Evolutionary conservation across 1,284 basidiomycete genomes (phyloP).

Genomic region (Naganishia sp.): DNA sequence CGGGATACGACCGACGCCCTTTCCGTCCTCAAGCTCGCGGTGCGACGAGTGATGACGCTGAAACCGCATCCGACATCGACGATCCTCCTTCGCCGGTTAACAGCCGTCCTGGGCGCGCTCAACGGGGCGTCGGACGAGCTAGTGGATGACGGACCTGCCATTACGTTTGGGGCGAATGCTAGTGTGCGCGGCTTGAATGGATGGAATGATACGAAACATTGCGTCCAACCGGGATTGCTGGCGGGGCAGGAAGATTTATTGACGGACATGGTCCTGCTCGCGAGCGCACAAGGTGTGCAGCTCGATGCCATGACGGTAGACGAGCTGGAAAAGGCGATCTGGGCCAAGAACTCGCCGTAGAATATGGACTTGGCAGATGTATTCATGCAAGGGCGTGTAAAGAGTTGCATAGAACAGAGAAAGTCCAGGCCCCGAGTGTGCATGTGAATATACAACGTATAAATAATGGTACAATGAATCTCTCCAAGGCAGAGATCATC

Average conservation of each 20-base stretch:
- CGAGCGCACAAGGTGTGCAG: slow-evolving; percentile 24
- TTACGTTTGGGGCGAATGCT: slow-evolving; percentile 59
- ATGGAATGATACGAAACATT: slow-evolving; percentile 61
- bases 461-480: slow-evolving; percentile 1
- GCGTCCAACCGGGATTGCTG: slow-evolving; percentile 69
- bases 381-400: neutral
- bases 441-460: slow-evolving; percentile 3
- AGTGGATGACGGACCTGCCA: slow-evolving; percentile 61
- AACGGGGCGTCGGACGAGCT: slow-evolving; percentile 71
- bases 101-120: slow-evolving; percentile 80
- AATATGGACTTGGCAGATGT: neutral
- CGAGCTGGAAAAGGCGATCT: slow-evolving; percentile 29
- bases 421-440: neutral
- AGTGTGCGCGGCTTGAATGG: slow-evolving; percentile 72
- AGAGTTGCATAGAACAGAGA: neutral
- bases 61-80: slow-evolving; percentile 60
- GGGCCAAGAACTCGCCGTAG: slow-evolving; percentile 24
- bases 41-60: slow-evolving; percentile 47
- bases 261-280: slow-evolving; percentile 33
- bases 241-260: slow-evolving; percentile 59
- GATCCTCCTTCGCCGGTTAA: slow-evolving; percentile 69
- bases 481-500: neutral
- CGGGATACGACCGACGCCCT: slow-evolving; percentile 58
- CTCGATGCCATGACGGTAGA: slow-evolving; percentile 30
- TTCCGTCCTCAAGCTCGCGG: slow-evolving; percentile 53